Base-by-base conservation (phyloP, 2,329 filamentous ascomycete species). In the Sporothrix curviconia region DNA sequence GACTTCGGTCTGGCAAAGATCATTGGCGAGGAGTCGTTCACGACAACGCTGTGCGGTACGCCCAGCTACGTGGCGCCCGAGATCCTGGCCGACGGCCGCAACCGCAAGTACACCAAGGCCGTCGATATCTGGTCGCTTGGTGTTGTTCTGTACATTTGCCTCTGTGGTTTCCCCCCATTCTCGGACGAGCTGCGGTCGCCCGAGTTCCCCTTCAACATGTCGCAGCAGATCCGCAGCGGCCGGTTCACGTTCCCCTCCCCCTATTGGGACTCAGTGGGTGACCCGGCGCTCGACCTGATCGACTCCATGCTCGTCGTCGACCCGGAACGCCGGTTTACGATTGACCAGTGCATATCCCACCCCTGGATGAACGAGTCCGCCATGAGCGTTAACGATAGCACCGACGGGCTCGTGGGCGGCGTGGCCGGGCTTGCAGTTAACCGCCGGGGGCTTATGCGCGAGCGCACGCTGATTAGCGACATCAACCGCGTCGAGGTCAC, bases 1-100 rank as follows among this genome's bases (percentile, higher is more conserved):
- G 94, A 99, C 71, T 99, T 99, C 72, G 94, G 94, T 46, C 80
- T 99, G 37, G 92, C 94, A 42, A 99, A 99, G 74, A 97, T 99
- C 63, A 96, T 99, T 63, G 95, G 95, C 61, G 94, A 99, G 70
- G 91, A 96, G 69, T 96, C 92, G 0, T 99, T 99, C 69, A 97
- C 94, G 1, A 96, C 92, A 0, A 97, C 94, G 0, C 76, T 99
- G 62, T 94, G 94, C 69, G 94, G 94, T 62, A 99, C 94, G n/a
- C 94, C 92, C 6, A 94, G 89, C 71, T 96, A 99, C 69, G 92
- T 97, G 60, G 94, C 95, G 1, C 94, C 94, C 1, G 94, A 99
- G 70, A 96, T 99, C 58, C 77, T 99, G 4, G 87, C 91, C 66
- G 88, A 92, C 61, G 84, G 82, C 17, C 86, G 84, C 66, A 83